These are phyloP conservation scores for Talaromyces sp. DNA, from an alignment of 2,329 filamentous ascomycete genomes.

Conservation along the genomic window DNA sequence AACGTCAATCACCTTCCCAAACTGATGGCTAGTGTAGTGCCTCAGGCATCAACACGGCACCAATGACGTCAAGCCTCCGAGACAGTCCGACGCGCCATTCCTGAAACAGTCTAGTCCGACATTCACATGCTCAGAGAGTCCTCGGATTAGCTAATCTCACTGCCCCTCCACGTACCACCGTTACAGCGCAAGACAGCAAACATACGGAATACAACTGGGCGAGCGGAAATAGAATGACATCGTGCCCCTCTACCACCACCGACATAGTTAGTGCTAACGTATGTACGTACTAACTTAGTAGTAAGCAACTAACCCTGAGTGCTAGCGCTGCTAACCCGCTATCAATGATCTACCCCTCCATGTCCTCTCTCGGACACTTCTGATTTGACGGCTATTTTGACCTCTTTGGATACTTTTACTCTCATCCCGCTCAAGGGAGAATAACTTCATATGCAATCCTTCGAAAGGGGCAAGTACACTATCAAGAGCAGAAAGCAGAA, in stretches of 20 bases:
- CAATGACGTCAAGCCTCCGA: background rate
- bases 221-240: constrained; percentile 5
- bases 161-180: background rate
- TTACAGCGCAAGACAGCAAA: background rate
- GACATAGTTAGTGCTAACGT: too few relatives aligned
- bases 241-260: background rate
- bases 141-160: background rate
- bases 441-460: background rate
- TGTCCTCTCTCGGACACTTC: background rate
- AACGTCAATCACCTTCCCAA: background rate
- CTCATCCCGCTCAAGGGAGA: background rate
- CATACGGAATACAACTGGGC: background rate
- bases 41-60: background rate
- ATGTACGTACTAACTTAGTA: too few relatives aligned
- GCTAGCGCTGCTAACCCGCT: background rate
- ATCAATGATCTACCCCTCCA: background rate
- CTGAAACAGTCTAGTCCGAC: background rate
- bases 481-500: background rate
- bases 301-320: too few relatives aligned
- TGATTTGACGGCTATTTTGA: background rate
- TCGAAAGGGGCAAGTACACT: background rate
- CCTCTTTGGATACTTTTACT: background rate
- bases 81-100: background rate
- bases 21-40: background rate
- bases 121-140: background rate